Conservation (phyloP, 2,329 filamentous ascomycete genomes). For the Neonectria hederae region DNA sequence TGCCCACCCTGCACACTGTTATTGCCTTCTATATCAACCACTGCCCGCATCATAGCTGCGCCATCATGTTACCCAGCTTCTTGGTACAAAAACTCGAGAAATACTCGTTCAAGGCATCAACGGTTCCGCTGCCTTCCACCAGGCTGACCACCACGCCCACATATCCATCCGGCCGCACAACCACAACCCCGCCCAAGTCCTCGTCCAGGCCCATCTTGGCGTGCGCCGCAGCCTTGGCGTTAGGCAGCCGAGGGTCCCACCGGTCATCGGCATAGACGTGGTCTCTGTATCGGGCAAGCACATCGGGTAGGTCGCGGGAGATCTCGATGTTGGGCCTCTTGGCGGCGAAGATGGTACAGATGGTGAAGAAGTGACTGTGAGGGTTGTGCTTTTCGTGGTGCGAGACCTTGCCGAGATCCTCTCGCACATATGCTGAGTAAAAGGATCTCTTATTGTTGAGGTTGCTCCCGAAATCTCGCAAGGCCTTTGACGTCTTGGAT, state of each 20-base stretch:
- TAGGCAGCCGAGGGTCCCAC: conserved; percentile 74
- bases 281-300: conserved; percentile 79
- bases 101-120: conserved; percentile 84
- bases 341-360: conserved; percentile 79
- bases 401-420: conserved; percentile 69
- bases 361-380: conserved; percentile 82
- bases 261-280: conserved; percentile 89
- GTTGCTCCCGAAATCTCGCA: conserved; percentile 74
- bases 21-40: too few relatives aligned
- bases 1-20: not conserved
- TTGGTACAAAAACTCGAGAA: conserved; percentile 79
- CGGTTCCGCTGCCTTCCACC: conserved; percentile 79
- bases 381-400: conserved; percentile 87
- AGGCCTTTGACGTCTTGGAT: conserved; percentile 65
- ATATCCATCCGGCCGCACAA: conserved; percentile 88
- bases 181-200: conserved; percentile 79
- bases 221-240: conserved; percentile 79
- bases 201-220: conserved; percentile 85
- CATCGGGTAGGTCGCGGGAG: conserved; percentile 71
- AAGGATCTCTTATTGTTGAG: conserved; percentile 76
- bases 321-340: conserved; percentile 78
- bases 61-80: conserved; percentile 52
- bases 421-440: conserved; percentile 71
- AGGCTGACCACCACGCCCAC: conserved; percentile 80
- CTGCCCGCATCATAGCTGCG: conserved; percentile 38